A percentile compares a stretch with the other conserved stretches of the same genome.
Conservation (phyloP, 768 basidiomycete genomes). For the Leccinum olivaceopallidum region DNA sequence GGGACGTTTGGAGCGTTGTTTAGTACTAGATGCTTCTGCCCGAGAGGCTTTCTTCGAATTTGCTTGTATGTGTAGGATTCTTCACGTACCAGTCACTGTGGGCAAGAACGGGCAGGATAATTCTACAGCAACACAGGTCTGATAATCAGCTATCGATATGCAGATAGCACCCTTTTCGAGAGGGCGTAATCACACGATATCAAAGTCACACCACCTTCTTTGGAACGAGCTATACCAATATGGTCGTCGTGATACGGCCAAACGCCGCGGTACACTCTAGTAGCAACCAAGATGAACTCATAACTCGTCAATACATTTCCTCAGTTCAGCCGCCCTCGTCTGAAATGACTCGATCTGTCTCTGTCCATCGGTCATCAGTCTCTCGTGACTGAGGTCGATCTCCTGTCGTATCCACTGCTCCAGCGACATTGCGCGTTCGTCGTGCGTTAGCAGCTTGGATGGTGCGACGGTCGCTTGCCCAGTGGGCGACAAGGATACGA, state of each 20-base stretch:
- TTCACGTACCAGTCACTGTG: too few species aligned
- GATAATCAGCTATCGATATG: too few species aligned
- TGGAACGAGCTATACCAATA: neutral
- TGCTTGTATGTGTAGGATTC: neutral
- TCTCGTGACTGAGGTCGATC: slow-evolving; percentile 66
- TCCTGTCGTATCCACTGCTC: slow-evolving; percentile 84
- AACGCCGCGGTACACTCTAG: neutral
- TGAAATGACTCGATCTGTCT: slow-evolving; percentile 50
- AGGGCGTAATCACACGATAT: too few species aligned
- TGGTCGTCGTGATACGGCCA: neutral
- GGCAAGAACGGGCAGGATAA: too few species aligned
- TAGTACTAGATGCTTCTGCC: neutral
- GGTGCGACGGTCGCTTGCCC: slow-evolving; percentile 12
- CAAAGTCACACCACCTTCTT: too few species aligned
- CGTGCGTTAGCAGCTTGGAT: slow-evolving; percentile 31
- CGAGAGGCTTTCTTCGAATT: neutral
- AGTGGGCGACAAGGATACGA: slow-evolving; percentile 17
- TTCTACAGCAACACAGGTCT: too few species aligned
- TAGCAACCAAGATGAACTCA: slow-evolving; percentile 10
- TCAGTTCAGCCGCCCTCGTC: slow-evolving; percentile 42
- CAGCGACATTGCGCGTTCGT: slow-evolving; percentile 75
- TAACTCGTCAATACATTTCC: slow-evolving; percentile 38
- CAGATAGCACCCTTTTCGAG: too few species aligned
- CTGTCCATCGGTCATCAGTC: slow-evolving; percentile 52
- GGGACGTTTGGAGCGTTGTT: neutral